Base-by-base conservation (phyloP, 2,329 filamentous ascomycete species). In the Zymoseptoria ardabiliae region DNA sequence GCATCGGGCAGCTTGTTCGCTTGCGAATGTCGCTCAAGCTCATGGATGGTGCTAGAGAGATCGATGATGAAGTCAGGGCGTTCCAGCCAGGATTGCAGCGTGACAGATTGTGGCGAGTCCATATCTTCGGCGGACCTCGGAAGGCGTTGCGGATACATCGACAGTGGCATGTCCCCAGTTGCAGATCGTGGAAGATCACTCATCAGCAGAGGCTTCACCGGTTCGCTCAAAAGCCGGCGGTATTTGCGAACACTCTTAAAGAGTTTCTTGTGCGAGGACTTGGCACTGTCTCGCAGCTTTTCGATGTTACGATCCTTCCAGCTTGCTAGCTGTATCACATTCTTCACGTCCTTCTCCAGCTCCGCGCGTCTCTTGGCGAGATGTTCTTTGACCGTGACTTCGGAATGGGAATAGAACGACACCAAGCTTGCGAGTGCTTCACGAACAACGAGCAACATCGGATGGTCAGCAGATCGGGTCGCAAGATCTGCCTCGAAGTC, bases 271-370 rank as follows among this genome's bases (percentile, higher is more conserved):
- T 99, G 94, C 20, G 92, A 97, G 61, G 87, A 88, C 68, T 88
- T 87, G 1, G 94, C 91, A 73, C 93, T 97, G 70, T 97, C 91
- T 65, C 87, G 85, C 17, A 99, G 78, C 0, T 91, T 90, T 53
- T 88, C 87, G 62, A 99, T 95, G 69, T 97, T 99, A 21, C 90
- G 96, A 67, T 99, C 94, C 73, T 96, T 97, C 95, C 95, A 99
- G 73, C 91, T 97, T 7, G 92, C 91, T 67, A 99, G 79, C 56
- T 96, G 85, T 17, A 99, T 82, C n/a, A 97, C 86, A 66, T 97
- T 90, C 71, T 89, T 93, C 82, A 97, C 90, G 59, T 91, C 86
- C 74, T 91, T 96, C 72, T 97, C 93, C n/a, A 97, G 81, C 0
- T 82, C 80, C 6, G 80, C 77, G 58, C 91, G 85, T n/a, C 87